Evolutionary conservation across 306 rosid species (phyloP).

Genomic region (Astragalus glycyphyllos): DNA sequence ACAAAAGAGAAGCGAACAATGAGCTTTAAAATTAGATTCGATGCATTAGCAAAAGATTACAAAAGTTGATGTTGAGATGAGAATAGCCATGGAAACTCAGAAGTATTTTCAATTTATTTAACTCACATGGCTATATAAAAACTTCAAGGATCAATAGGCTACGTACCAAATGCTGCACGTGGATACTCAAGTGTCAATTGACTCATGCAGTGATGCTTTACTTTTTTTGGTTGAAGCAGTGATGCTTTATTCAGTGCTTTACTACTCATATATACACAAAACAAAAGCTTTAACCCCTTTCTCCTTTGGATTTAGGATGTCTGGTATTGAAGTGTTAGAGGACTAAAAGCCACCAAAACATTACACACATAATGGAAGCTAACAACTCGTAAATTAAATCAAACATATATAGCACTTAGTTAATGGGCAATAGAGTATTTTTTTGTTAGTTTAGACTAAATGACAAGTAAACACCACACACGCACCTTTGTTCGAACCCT

Average conservation of each 20-base stretch:
- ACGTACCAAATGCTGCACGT: background rate
- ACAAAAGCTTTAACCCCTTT: background rate
- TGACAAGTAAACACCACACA: too few relatives aligned
- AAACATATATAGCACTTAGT: too few relatives aligned
- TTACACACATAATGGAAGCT: too few relatives aligned
- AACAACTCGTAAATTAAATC: too few relatives aligned
- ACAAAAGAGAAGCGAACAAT: constrained; percentile 47
- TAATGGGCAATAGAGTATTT: too few relatives aligned
- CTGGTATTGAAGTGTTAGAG: too few relatives aligned
- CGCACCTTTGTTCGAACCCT: too few relatives aligned
- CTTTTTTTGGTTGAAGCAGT: too few relatives aligned
- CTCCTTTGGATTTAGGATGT: too few relatives aligned
- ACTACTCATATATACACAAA: constrained; percentile 17
- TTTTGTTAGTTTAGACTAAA: too few relatives aligned
- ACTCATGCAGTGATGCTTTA: background rate
- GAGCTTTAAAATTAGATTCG: constrained; percentile 60
- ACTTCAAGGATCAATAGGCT: constrained; percentile 18
- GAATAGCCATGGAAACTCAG: constrained; percentile 56
- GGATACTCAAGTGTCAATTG: background rate
- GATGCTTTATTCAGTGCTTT: background rate
- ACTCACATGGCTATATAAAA: constrained; percentile 37
- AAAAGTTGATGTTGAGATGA: constrained; percentile 68
- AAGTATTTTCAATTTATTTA: constrained; percentile 44
- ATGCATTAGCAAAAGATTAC: constrained; percentile 51
- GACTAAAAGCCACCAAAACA: too few relatives aligned